Base-by-base conservation (phyloP, 495 filamentous ascomycete genomes). In the Penicillium daleae region DNA sequence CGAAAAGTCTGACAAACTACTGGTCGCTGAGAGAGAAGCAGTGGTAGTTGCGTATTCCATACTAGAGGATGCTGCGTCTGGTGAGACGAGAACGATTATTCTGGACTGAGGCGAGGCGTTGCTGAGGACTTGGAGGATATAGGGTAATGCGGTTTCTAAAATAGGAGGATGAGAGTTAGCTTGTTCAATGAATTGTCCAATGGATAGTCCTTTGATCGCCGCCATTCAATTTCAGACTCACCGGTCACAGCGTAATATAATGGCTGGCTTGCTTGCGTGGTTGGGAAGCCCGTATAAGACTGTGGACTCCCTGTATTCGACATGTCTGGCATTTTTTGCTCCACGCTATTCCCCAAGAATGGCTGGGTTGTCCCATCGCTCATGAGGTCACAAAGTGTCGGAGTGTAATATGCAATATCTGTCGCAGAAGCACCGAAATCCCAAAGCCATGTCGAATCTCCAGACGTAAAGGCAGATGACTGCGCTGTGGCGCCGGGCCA, bases 241-340 rank as follows among this genome's bases (percentile, higher is more conserved):
- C 70, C 70, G 26, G 64, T 70, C 6, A 65, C 63, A 50, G 65
- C 59, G 31, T 72, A 72, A 27, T 68, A 64, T 49, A 60, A 27
- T 13, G 67, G 62, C 52, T 63, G 67, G 40, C 54, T 67, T 1
- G 17, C 17, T 52, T 31, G 39, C 17, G 37, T 26, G 12, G 40
- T 21, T n/a, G n/a, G n/a, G 4, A 35, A 7, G 13, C 7, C 12
- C n/a, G 40, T 48, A 6, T 31, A 21, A n/a, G 27, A 15, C 24
- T 55, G 52, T 8, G 35, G n/a, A 5, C 33, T 55, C 3, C 52
- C 13, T 4, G 3, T 51, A 15, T 15, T 13, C 6, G 27, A 54
- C 7, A 59, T 8, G 29, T 63, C 63, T 10, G 42, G 58, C 31
- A 59, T 48, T 10, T 13, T 24, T 19, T 61, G 51, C 4, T 31